Evolutionary conservation across 352 stramenopile species (phyloP), one percentile per base, ranked within the genome.

Genomic region (Globisporangium perplexum): DNA sequence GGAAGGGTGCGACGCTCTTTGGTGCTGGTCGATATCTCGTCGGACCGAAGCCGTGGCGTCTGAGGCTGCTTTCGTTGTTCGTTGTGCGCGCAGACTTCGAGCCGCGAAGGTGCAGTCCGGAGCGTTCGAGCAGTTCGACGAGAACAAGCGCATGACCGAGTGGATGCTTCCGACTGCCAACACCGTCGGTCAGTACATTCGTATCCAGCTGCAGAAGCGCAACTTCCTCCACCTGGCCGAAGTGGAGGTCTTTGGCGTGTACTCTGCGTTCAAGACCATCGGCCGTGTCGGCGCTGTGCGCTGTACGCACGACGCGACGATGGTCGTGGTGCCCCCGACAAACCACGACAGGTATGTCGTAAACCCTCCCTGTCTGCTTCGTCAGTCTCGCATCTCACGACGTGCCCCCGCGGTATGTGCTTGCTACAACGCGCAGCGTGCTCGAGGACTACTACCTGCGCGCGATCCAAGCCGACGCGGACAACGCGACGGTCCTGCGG

Each of bases 191-290:
- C 73, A 94, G 64, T 88, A 75, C 50, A 53, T 88, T 5, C 75
- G 80, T n/a, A 67, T 98, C 12, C 93, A 98, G 59, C 59, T 97
- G 5, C 83, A 97, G 62, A 72, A 62, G 39, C 90, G 73, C 47
- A 88, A 91, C 55, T 97, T 96, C 53, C 63, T 98, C 50, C 89
- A 97, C 63, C 69, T 98, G 50, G 88, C 88, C 24, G 65, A 92
- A 60, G 63, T 98, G 18, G 79, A 98, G 61, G 89, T 98, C 11
- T 97, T 96, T 60, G 93, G 91, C 14, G 88, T 92, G 6, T 91
- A 88, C 66, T 88, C 87, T 20, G 72, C 81, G 6, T 83, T 86
- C 58, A 82, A 84, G 45, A 91, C 83, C 47, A 75, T 96, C 3
- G 93, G 90, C 7, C 75, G 77, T 14, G 86, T 97, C 14, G 79